A percentile compares a stretch with the other conserved stretches of the same genome.
These are phyloP conservation scores for Suillus luteus DNA, from an alignment of 768 basidiomycete genomes.

Conservation along the genomic window DNA sequence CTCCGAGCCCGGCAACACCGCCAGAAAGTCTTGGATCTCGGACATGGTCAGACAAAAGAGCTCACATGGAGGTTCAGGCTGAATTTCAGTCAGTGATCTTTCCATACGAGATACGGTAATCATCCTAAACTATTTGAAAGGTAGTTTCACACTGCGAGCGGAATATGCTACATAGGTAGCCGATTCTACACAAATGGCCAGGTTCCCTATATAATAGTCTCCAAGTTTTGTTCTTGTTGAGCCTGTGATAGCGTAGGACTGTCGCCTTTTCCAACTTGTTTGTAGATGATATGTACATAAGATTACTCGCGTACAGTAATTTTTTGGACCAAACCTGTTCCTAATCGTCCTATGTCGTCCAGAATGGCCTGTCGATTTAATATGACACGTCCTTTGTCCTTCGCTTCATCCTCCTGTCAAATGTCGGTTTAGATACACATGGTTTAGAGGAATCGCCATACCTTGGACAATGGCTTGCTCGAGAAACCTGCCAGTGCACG, in stretches of 20 bases:
- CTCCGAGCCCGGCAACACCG: no score
- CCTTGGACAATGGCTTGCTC: constrained; percentile 50
- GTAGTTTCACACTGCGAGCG: no score
- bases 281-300: neutral
- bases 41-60: no score
- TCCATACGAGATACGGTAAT: no score
- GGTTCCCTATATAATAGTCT: neutral
- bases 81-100: no score
- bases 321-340: constrained; percentile 62
- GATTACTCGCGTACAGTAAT: constrained; percentile 31
- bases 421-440: constrained; percentile 6
- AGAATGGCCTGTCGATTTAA: constrained; percentile 71
- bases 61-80: no score
- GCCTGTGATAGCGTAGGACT: neutral
- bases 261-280: neutral
- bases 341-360: constrained; percentile 76
- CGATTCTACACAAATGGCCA: neutral
- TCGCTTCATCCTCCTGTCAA: constrained; percentile 33
- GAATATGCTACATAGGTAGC: neutral
- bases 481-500: constrained; percentile 85
- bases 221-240: neutral
- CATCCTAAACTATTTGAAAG: no score
- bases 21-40: no score
- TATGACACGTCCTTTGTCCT: constrained; percentile 60
- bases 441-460: constrained; percentile 20